phyloP scores from a whole-genome alignment of 768 basidiomycete genomes.

The Podaxis sp. region DNA sequence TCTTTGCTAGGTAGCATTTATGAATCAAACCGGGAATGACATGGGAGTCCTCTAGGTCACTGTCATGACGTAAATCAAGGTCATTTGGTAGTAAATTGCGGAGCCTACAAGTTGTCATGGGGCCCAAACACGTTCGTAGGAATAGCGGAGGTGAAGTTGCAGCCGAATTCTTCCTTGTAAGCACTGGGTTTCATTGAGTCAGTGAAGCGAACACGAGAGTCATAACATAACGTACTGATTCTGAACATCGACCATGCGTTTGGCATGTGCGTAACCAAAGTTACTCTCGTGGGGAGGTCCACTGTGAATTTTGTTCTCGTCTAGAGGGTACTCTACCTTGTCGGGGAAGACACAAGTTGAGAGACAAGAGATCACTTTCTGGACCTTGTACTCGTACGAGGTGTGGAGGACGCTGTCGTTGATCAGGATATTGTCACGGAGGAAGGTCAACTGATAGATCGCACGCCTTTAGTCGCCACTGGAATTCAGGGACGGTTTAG shows the following conservation, averaged over 20 bases:
- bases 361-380: slow-evolving; percentile 90
- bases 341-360: slow-evolving; percentile 98
- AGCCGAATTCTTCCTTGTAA: slow-evolving; percentile 93
- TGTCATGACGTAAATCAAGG: slow-evolving; percentile 20
- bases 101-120: slow-evolving; percentile 81
- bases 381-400: slow-evolving; percentile 55
- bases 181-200: slow-evolving; percentile 46
- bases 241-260: slow-evolving; percentile 92
- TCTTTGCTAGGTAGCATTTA: slow-evolving; percentile 88
- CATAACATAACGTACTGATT: slow-evolving; percentile 63
- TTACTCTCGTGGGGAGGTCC: slow-evolving; percentile 93
- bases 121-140: slow-evolving; percentile 98
- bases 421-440: slow-evolving; percentile 92
- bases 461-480: background rate
- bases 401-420: slow-evolving; percentile 90
- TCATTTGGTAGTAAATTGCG: background rate
- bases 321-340: slow-evolving; percentile 88
- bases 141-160: slow-evolving; percentile 94
- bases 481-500: background rate
- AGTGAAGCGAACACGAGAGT: background rate
- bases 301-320: slow-evolving; percentile 88
- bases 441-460: slow-evolving; percentile 70
- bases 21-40: slow-evolving; percentile 94
- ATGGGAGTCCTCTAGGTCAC: slow-evolving; percentile 86
- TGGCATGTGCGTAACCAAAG: slow-evolving; percentile 96